phyloP scores from a whole-genome alignment of 2,329 filamentous ascomycete species.

The Venturia asperata region DNA sequence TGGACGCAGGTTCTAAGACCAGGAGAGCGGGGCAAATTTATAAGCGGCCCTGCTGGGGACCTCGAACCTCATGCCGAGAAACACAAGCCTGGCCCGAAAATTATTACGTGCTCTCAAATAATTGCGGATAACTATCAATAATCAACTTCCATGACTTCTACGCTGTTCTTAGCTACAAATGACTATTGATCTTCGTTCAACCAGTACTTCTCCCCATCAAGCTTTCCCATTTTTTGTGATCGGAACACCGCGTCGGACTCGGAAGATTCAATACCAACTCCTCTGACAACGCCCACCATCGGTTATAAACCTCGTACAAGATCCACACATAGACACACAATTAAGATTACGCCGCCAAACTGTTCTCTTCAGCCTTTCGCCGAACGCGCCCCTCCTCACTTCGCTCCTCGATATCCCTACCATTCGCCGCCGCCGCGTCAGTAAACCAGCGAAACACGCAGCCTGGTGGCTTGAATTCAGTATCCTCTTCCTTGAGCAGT shows the following conservation, averaged over 20 bases:
- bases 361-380: slow-evolving; percentile 83
- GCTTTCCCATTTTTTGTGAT: not conserved
- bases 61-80: not conserved
- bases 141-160: not conserved
- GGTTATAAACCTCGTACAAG: slow-evolving; percentile 3
- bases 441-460: slow-evolving; percentile 53
- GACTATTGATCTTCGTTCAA: not conserved
- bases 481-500: slow-evolving; percentile 29
- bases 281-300: slow-evolving; percentile 9
- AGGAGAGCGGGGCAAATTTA: slow-evolving; percentile 2
- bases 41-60: not conserved
- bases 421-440: slow-evolving; percentile 64
- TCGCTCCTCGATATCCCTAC: slow-evolving; percentile 64
- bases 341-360: slow-evolving; percentile 59
- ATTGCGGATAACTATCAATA: slow-evolving; percentile 5
- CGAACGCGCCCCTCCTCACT: slow-evolving; percentile 50
- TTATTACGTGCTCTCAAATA: slow-evolving; percentile 9
- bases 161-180: slow-evolving; percentile 7
- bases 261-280: not conserved
- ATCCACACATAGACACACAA: slow-evolving; percentile 19
- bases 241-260: not conserved
- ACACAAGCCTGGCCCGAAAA: slow-evolving; percentile 1
- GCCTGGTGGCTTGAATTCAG: slow-evolving; percentile 35
- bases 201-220: not conserved
- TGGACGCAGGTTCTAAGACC: not conserved